Conservation (phyloP, 352 stramenopile species). For the Nothophytophthora sp. region DNA sequence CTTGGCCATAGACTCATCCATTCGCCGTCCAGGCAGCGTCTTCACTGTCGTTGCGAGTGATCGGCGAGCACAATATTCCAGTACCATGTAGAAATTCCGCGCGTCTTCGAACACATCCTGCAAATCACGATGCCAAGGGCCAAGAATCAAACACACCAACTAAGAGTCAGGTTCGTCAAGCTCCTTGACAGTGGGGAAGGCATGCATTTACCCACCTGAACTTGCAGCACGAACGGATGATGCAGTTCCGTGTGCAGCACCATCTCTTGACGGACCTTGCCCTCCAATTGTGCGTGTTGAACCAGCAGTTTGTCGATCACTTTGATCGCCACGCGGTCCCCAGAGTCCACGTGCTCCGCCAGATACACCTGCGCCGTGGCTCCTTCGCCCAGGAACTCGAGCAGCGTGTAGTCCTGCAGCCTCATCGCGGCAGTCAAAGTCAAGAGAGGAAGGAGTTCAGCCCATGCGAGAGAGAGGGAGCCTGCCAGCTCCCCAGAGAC, state of each 20-base stretch:
- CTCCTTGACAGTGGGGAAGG: background rate
- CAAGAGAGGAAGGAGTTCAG: too few species aligned
- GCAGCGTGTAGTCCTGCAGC: constrained; percentile 59
- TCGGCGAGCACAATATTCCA: constrained; percentile 60
- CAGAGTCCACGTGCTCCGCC: constrained; percentile 42
- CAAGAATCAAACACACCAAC: background rate
- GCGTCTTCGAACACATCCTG: constrained; percentile 72
- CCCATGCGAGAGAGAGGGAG: too few species aligned
- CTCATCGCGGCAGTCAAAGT: too few species aligned
- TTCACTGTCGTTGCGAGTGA: constrained; percentile 53
- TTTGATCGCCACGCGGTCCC: constrained; percentile 66
- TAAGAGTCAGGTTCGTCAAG: background rate
- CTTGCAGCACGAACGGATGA: constrained; percentile 58
- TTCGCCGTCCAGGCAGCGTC: constrained; percentile 22
- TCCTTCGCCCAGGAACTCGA: constrained; percentile 77
- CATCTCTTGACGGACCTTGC: constrained; percentile 69
- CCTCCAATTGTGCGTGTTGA: constrained; percentile 55
- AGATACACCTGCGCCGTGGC: constrained; percentile 81
- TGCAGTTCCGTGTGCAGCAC: constrained; percentile 60
- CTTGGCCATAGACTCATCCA: constrained; percentile 52
- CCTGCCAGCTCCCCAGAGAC: too few species aligned
- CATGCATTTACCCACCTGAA: constrained; percentile 20
- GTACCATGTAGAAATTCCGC: constrained; percentile 75
- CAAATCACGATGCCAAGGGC: too few species aligned
- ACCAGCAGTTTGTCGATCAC: constrained; percentile 82